Evolutionary conservation across 192 early-diverging fungal species (phyloP), one percentile per base, ranked within the genome.

Genomic region (Coemansia furcata): DNA sequence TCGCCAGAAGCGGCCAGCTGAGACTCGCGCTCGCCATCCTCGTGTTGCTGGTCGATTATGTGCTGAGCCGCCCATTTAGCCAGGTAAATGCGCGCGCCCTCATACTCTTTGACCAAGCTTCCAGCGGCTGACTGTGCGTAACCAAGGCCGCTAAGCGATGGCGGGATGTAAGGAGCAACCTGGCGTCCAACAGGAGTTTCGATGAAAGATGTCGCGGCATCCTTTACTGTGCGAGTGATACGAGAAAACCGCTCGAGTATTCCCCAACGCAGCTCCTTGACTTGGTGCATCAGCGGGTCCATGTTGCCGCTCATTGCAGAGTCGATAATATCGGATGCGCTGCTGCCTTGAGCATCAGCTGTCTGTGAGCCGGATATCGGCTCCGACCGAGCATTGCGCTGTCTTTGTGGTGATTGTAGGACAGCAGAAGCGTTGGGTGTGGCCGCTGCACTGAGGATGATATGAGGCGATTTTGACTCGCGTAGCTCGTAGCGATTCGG

Each of bases 51-150:
- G 39, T 72, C 61, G 47, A 78, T 83, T 2, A 83, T 83, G 44
- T 83, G 72, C 67, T 79, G 81, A 6, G 89, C 88, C 14, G 90
- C 92, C 91, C 90, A 93, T 61, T 89, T 90, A 7, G 92, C 92
- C 29, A 92, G 74, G 63, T 89, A 93, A 9, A 93, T 82, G 9
- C 92, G 84, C 1, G 89, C 90, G 62, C 88, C 85, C 65, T 93
- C 92, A 65, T 91, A 93, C 60, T 93, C 92, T n/a, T 89, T 88
- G 37, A 89, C 88, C 2, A 87, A 74, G 42, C 74, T 78, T 26
- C 83, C 85, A 42, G 88, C 84, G 1, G 86, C 84, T 10, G 88
- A 86, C 15, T 80, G 79, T 8, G 84, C 81, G 17, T 85, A 84
- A 23, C 84, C 71, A 15, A 85, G 50, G 21, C 78, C 75, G 66